Percentiles rank a stretch among this genome's conserved stretches.
phyloP scores from a whole-genome alignment of 805 yeast genomes.

The Pichia manshurica region DNA sequence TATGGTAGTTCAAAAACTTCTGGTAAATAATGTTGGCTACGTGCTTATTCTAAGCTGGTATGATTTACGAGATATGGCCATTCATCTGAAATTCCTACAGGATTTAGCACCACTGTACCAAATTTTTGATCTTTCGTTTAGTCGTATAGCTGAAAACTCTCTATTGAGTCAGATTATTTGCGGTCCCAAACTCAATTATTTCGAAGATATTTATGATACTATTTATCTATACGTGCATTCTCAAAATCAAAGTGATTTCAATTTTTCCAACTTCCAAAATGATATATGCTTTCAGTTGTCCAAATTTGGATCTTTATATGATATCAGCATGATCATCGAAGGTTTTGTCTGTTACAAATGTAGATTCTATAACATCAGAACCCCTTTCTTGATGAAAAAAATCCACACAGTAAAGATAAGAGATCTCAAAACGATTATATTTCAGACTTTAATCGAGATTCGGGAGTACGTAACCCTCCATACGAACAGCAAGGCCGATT shows the following conservation, averaged over 20 bases:
- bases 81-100: slow-evolving; percentile 17
- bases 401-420: slow-evolving; percentile 9
- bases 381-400: slow-evolving; percentile 29
- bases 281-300: slow-evolving; percentile 18
- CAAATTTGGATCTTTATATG: slow-evolving; percentile 22
- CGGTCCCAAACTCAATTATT: slow-evolving; percentile 18
- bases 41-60: slow-evolving; percentile 28
- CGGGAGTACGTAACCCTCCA: slow-evolving; percentile 8
- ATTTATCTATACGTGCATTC: slow-evolving; percentile 12
- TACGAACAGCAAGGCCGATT: too few relatives aligned
- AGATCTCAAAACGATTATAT: slow-evolving; percentile 16
- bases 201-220: slow-evolving; percentile 22
- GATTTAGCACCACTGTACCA: slow-evolving; percentile 9
- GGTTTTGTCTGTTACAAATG: slow-evolving; percentile 20
- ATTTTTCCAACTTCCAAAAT: slow-evolving; percentile 13
- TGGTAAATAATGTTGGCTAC: not conserved
- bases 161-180: not conserved
- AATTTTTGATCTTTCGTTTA: slow-evolving; percentile 10
- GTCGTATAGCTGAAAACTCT: slow-evolving; percentile 13
- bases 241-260: not conserved
- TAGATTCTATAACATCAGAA: slow-evolving; percentile 32
- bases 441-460: slow-evolving; percentile 21
- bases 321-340: not conserved
- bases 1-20: slow-evolving; percentile 3
- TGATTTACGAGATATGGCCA: slow-evolving; percentile 22